Evolutionary conservation across 169 alveolate genomes (phyloP), one percentile per base, ranked within the genome.

Genomic region (Besnoitia besnoiti): DNA sequence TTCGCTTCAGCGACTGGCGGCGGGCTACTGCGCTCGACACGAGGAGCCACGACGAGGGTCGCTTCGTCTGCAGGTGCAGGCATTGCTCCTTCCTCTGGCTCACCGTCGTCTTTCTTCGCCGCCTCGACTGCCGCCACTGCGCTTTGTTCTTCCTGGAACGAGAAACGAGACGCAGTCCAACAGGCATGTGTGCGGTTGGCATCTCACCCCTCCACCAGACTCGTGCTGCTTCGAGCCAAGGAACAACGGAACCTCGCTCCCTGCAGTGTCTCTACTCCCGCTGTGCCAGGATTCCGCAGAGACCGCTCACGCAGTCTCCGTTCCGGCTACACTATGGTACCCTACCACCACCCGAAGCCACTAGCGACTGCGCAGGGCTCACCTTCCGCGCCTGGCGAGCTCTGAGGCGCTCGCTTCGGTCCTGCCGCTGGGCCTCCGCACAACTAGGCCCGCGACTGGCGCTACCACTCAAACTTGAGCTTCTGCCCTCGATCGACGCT

Each of bases 371-470:
- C 5, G 80, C 4, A n/a, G 24, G 73, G 44, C 21, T 67, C 21
- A 67, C 80, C 80, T 67, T 67, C 46, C 46, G 24, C 19, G 80
- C 80, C 80, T 67, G 80, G 27, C 80, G 40, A 35, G 80, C 80
- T 21, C 44, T 24, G 27, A 67, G 80, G 4, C 80, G 80, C 80
- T 67, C 80, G 40, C 80, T 37, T 35, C 80, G 80, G 80, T 67
- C 80, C 80, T 35, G 80, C 33, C 80, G 80, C 46, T 67, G 80
- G 21, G 44, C 33, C 80, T 67, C 80, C 46, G 80, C 80, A 35
- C 21, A 67, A n/a, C 47, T 35, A 7, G 47, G 47, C 27, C 47
- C 80, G 16, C 47, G 44, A 2, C 21, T 19, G 0, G 44, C 40
- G 40, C 44, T 37, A 33, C 44, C 14, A 24, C 47, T 21, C 35